Evolutionary conservation across 345 rosid genomes (phyloP).

Genomic region (Salix brachista): DNA sequence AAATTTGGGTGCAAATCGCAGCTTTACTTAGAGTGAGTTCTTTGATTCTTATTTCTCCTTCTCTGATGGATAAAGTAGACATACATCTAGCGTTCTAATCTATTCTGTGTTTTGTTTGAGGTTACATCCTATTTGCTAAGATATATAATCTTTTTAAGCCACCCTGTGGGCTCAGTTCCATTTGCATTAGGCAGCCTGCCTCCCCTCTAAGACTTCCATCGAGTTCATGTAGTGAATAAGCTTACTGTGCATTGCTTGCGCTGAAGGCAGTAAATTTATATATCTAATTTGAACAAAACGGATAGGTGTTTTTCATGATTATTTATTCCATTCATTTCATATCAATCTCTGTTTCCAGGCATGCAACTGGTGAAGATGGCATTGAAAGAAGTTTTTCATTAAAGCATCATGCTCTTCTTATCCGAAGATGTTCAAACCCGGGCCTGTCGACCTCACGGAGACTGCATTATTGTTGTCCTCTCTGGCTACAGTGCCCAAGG

Average conservation of each 20-base stretch:
- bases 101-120: neutral
- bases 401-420: neutral
- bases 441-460: neutral
- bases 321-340: neutral
- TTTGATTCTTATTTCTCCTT: neutral
- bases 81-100: neutral
- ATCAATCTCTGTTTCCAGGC: neutral
- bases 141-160: neutral
- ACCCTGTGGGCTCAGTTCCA: neutral
- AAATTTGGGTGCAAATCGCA: slow-evolving; percentile 43
- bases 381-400: neutral
- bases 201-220: no score
- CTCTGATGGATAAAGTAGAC: neutral
- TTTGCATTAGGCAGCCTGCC: neutral
- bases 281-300: neutral
- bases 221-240: neutral
- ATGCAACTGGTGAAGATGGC: slow-evolving; percentile 8
- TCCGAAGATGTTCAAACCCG: neutral
- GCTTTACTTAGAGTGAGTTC: slow-evolving; percentile 46
- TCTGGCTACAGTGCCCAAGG: neutral
- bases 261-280: neutral
- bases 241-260: neutral
- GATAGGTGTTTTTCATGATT: neutral
- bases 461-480: neutral
- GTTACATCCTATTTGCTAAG: neutral